Conservation (phyloP, 257 asterid species). For the Knoxia roxburghii region DNA sequence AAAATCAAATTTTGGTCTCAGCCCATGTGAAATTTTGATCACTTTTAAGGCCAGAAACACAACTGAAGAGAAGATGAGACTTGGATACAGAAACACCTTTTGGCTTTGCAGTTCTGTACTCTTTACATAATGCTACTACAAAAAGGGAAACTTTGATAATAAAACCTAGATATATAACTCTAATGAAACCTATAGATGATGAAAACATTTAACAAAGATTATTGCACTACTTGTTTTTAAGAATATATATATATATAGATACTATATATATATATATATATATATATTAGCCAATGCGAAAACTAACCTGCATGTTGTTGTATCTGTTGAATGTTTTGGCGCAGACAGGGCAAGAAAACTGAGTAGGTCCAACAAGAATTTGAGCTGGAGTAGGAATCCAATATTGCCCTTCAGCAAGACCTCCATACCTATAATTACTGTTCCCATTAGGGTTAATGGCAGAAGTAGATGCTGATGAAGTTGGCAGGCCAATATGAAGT, state of each 20-base stretch:
- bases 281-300: slow-evolving; percentile 5
- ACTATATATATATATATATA: no score
- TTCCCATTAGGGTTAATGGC: slow-evolving; percentile 1
- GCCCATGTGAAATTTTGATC: no score
- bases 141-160: not conserved
- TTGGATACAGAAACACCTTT: no score
- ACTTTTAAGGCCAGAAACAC: not conserved
- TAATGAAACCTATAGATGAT: not conserved
- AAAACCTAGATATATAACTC: not conserved
- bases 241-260: no score
- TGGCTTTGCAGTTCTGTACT: not conserved
- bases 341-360: slow-evolving; percentile 80
- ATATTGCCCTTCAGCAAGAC: slow-evolving; percentile 42
- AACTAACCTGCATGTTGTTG: slow-evolving; percentile 85
- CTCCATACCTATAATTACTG: not conserved
- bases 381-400: slow-evolving; percentile 91
- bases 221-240: not conserved
- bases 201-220: not conserved
- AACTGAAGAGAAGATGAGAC: not conserved
- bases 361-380: slow-evolving; percentile 87
- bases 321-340: slow-evolving; percentile 74
- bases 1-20: no score
- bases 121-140: not conserved
- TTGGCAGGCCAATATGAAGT: slow-evolving; percentile 56
- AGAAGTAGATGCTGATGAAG: slow-evolving; percentile 23